A percentile compares a stretch with the other conserved stretches of the same genome.
These are phyloP conservation scores for Clonostachys byssicola DNA, from an alignment of 2,329 filamentous ascomycete genomes.

Conservation along the genomic window DNA sequence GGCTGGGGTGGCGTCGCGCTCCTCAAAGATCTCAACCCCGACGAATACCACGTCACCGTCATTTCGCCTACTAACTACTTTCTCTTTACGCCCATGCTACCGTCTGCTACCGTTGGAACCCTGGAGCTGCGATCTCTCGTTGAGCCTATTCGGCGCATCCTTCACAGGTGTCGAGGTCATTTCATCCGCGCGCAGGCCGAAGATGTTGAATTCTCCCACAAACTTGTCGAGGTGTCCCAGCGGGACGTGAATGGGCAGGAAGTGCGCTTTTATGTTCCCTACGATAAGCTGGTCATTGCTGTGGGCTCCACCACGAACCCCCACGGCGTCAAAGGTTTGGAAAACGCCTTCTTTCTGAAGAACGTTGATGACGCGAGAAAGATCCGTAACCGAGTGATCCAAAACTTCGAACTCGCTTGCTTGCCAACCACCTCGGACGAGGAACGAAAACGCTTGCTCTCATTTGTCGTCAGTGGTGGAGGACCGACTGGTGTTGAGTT, in stretches of 20 bases:
- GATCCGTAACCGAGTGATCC: slow-evolving; percentile 84
- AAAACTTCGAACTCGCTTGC: slow-evolving; percentile 86
- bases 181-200: slow-evolving; percentile 86
- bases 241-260: slow-evolving; percentile 66
- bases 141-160: slow-evolving; percentile 85
- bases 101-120: slow-evolving; percentile 93
- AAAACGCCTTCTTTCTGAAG: slow-evolving; percentile 93
- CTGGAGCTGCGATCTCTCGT: slow-evolving; percentile 87
- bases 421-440: slow-evolving; percentile 89
- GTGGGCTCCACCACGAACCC: slow-evolving; percentile 92
- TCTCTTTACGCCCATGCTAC: slow-evolving; percentile 96
- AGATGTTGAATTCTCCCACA: slow-evolving; percentile 87
- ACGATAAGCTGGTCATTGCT: slow-evolving; percentile 91
- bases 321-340: slow-evolving; percentile 91
- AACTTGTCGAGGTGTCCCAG: slow-evolving; percentile 83
- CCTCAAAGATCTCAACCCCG: slow-evolving; percentile 82
- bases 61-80: slow-evolving; percentile 96
- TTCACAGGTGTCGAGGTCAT: slow-evolving; percentile 75
- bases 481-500: slow-evolving; percentile 97
- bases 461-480: slow-evolving; percentile 93
- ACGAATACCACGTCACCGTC: slow-evolving; percentile 93
- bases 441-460: slow-evolving; percentile 81
- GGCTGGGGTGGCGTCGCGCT: slow-evolving; percentile 94
- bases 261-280: slow-evolving; percentile 85
- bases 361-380: slow-evolving; percentile 87